phyloP scores from a whole-genome alignment of 2,329 filamentous ascomycete species.

The Monosporascus sp. region DNA sequence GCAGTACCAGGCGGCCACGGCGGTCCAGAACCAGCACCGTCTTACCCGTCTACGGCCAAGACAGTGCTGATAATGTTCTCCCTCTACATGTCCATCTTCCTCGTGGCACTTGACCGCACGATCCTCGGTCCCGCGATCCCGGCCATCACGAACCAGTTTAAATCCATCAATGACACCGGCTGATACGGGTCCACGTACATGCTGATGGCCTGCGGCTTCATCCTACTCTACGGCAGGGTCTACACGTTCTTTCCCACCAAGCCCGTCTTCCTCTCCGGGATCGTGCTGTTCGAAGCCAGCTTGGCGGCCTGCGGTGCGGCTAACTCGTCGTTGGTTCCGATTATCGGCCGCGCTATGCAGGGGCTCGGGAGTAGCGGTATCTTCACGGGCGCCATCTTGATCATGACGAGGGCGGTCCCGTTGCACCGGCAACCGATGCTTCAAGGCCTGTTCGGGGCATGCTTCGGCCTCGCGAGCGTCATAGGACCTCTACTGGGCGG shows the following conservation, averaged over 20 bases:
- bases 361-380: constrained; percentile 35
- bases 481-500: constrained; percentile 33
- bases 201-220: constrained; percentile 32
- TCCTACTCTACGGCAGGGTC: constrained; percentile 35
- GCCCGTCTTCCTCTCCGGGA: constrained; percentile 23
- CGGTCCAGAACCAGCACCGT: background rate
- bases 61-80: constrained; percentile 26
- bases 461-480: constrained; percentile 31
- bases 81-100: constrained; percentile 32
- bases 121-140: constrained; percentile 36
- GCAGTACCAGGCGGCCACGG: background rate
- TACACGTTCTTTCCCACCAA: constrained; percentile 35
- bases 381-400: constrained; percentile 30
- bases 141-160: constrained; percentile 33
- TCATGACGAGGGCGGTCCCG: constrained; percentile 30
- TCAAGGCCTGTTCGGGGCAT: constrained; percentile 30
- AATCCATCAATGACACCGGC: constrained; percentile 32
- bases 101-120: constrained; percentile 33
- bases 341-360: constrained; percentile 35
- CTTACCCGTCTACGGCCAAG: background rate
- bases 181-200: constrained; percentile 36
- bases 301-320: constrained; percentile 36
- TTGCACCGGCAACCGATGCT: constrained; percentile 28
- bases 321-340: constrained; percentile 33
- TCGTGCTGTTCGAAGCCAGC: constrained; percentile 33